Percentiles rank a stretch among this genome's conserved stretches.
These are phyloP conservation scores for Globisporangium cylindrosporum DNA, from an alignment of 352 stramenopile species.

Conservation along the genomic window DNA sequence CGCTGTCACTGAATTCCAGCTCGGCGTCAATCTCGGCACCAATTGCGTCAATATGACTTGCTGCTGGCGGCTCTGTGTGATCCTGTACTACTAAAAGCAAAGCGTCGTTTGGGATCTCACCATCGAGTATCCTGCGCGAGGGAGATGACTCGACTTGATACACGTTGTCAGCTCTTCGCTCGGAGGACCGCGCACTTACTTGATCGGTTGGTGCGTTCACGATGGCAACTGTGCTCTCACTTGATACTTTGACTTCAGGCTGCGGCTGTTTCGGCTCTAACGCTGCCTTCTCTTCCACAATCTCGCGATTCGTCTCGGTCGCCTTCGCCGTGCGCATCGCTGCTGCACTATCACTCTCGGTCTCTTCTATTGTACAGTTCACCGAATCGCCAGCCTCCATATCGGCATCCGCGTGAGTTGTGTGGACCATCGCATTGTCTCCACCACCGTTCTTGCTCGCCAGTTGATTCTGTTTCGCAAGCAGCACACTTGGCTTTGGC, in stretches of 20 bases:
- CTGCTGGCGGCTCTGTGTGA: not conserved
- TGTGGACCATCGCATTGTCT: not conserved
- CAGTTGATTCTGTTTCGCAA: not conserved
- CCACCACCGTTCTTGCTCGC: not conserved
- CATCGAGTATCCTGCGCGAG: not conserved
- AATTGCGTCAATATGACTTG: slow-evolving; percentile 17
- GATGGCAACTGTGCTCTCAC: not conserved
- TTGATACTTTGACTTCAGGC: no score
- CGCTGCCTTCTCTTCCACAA: no score
- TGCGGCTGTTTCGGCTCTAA: no score
- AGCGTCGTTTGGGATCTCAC: not conserved
- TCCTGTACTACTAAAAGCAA: not conserved
- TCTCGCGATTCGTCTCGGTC: not conserved
- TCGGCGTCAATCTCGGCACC: slow-evolving; percentile 23
- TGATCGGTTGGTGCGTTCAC: not conserved
- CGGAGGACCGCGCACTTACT: not conserved
- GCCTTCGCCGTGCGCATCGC: not conserved
- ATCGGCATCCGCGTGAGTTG: not conserved
- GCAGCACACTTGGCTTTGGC: not conserved
- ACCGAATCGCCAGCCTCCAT: not conserved
- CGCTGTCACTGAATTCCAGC: slow-evolving; percentile 24
- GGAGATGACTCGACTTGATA: not conserved
- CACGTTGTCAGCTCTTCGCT: not conserved
- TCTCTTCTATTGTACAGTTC: not conserved
- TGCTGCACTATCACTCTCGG: not conserved